These are phyloP conservation scores for Apiosordaria backusii DNA, from an alignment of 495 filamentous ascomycete species.

Conservation along the genomic window DNA sequence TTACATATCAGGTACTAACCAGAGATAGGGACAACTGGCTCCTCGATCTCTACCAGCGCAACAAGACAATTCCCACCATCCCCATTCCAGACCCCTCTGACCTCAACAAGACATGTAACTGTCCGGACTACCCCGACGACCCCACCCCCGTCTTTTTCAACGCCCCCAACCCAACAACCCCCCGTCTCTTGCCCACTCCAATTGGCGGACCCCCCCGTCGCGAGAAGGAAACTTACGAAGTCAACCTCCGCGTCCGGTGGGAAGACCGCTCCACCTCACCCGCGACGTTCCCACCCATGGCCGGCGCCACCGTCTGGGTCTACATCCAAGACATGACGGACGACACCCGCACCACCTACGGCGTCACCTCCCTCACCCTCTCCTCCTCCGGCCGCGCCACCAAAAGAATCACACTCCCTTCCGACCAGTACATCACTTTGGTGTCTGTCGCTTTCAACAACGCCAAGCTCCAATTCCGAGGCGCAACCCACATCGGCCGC, in stretches of 20 bases:
- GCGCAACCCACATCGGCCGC: background rate
- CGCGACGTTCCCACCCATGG: background rate
- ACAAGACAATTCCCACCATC: conserved; percentile 3
- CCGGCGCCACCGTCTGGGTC: conserved; percentile 5
- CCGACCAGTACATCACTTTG: background rate
- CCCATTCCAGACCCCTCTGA: background rate
- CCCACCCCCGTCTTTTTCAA: background rate
- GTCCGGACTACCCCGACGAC: background rate
- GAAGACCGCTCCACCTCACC: background rate
- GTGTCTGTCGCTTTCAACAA: background rate
- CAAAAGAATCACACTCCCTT: background rate
- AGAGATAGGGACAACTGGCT: conserved; percentile 4
- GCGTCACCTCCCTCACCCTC: background rate
- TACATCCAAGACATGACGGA: conserved; percentile 2
- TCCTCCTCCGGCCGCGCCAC: background rate
- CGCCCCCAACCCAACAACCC: background rate
- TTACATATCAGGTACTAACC: background rate
- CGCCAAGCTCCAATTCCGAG: background rate
- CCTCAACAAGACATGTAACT: background rate
- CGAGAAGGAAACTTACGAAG: background rate
- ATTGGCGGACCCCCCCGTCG: background rate
- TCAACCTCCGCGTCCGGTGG: conserved; percentile 5
- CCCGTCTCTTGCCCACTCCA: background rate
- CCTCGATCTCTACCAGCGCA: background rate
- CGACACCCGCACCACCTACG: conserved; percentile 1